These are phyloP conservation scores for Coniferiporia weirii DNA, from an alignment of 1,284 basidiomycete genomes.

Conservation along the genomic window DNA sequence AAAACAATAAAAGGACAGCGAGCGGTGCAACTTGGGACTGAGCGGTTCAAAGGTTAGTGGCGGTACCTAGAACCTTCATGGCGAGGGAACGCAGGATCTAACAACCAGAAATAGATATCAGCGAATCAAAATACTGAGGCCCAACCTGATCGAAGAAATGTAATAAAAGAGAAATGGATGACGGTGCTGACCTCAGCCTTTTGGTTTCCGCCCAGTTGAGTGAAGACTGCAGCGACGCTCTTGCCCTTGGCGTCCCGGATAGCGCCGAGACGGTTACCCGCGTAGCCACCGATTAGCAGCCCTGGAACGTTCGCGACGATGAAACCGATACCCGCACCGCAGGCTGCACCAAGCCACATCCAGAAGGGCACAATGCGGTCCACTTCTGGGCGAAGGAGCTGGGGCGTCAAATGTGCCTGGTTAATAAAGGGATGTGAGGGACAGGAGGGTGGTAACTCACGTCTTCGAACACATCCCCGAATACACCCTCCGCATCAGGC, in stretches of 20 bases:
- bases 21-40: background rate
- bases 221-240: conserved; percentile 89
- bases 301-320: conserved; percentile 88
- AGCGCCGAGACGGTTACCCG: conserved; percentile 82
- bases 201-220: conserved; percentile 69
- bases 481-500: conserved; percentile 78
- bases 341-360: conserved; percentile 72
- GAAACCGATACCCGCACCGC: conserved; percentile 71
- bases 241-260: conserved; percentile 91
- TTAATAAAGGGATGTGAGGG: background rate
- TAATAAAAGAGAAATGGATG: conserved; percentile 9
- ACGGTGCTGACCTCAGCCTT: conserved; percentile 72
- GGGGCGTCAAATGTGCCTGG: background rate
- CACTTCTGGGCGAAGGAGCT: conserved; percentile 77
- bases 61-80: conserved; percentile 82
- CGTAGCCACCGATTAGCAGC: conserved; percentile 70
- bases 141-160: conserved; percentile 17
- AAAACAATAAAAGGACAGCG: background rate
- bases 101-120: conserved; percentile 22
- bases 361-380: conserved; percentile 66
- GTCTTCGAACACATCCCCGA: conserved; percentile 89
- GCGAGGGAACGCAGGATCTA: conserved; percentile 87
- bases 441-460: conserved; percentile 34
- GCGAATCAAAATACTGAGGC: background rate
- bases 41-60: conserved; percentile 30